phyloP scores from a whole-genome alignment of 345 rosid species.

The Linum usitatissimum region DNA sequence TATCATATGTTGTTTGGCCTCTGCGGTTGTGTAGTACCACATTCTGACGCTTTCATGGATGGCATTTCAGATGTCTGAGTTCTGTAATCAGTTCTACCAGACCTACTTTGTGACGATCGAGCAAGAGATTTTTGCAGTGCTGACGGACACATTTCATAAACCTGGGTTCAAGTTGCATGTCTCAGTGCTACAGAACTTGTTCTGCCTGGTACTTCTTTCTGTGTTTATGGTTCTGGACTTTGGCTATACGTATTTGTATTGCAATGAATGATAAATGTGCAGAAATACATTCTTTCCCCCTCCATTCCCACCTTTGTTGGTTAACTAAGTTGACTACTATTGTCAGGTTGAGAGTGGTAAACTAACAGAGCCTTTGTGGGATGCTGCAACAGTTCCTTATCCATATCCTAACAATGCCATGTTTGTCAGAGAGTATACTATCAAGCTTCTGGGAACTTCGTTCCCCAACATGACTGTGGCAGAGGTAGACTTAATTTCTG shows the following conservation, averaged over 20 bases:
- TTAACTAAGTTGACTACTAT: background rate
- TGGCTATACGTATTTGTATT: too few species aligned
- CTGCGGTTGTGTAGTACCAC: too few species aligned
- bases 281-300: too few species aligned
- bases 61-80: slow-evolving; percentile 43
- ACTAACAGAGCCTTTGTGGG: slow-evolving; percentile 91
- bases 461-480: slow-evolving; percentile 89
- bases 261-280: too few species aligned
- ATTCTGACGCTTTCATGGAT: slow-evolving; percentile 7
- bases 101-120: slow-evolving; percentile 59
- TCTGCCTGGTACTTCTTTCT: slow-evolving; percentile 53
- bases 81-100: slow-evolving; percentile 77
- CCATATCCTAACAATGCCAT: slow-evolving; percentile 62
- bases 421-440: slow-evolving; percentile 84
- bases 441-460: slow-evolving; percentile 79
- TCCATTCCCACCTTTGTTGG: background rate
- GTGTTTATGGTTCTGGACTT: too few species aligned
- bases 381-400: slow-evolving; percentile 57
- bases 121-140: slow-evolving; percentile 94
- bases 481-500: slow-evolving; percentile 38
- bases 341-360: slow-evolving; percentile 74
- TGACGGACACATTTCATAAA: slow-evolving; percentile 95
- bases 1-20: too few species aligned
- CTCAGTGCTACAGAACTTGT: slow-evolving; percentile 69
- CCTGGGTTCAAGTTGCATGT: slow-evolving; percentile 99